phyloP scores from a whole-genome alignment of 164 flowering plant genomes.

The Stephania japonica region DNA sequence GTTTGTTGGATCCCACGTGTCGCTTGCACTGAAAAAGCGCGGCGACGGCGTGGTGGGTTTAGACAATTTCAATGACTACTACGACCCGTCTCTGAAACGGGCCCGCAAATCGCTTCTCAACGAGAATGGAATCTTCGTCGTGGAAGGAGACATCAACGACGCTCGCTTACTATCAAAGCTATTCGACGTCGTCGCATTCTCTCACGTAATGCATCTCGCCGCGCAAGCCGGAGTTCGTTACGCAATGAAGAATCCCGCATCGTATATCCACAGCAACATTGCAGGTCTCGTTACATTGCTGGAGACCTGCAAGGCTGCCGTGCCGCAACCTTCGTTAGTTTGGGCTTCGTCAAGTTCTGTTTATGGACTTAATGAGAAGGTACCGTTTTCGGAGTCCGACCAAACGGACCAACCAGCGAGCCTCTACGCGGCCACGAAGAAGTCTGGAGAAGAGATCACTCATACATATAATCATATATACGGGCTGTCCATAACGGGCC shows the following conservation, averaged over 20 bases:
- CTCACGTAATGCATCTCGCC: constrained; percentile 64
- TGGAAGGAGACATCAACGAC: constrained; percentile 73
- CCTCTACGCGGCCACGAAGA: constrained; percentile 74
- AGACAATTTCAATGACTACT: constrained; percentile 72
- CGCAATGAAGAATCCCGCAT: constrained; percentile 74
- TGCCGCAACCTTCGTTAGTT: constrained; percentile 66
- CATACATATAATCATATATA: constrained; percentile 54
- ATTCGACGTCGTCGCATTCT: constrained; percentile 60
- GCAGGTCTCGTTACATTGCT: constrained; percentile 65
- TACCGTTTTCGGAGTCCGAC: constrained; percentile 67
- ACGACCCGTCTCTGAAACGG: constrained; percentile 59
- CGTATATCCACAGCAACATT: constrained; percentile 71
- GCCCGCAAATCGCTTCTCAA: constrained; percentile 37
- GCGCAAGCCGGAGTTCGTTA: constrained; percentile 52
- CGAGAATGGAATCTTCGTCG: constrained; percentile 41
- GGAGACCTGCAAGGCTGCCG: constrained; percentile 58
- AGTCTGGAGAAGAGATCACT: constrained; percentile 65
- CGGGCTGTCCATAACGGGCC: constrained; percentile 51
- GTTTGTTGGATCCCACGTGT: constrained; percentile 62
- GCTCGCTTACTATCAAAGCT: constrained; percentile 41
- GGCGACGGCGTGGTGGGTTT: constrained; percentile 85
- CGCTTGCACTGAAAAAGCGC: constrained; percentile 53
- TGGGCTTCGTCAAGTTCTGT: constrained; percentile 89
- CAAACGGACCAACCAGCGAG: constrained; percentile 73
- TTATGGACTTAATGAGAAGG: constrained; percentile 62